Base-by-base conservation (phyloP, 2,329 filamentous ascomycete genomes). In the Talaromyces sp. region DNA sequence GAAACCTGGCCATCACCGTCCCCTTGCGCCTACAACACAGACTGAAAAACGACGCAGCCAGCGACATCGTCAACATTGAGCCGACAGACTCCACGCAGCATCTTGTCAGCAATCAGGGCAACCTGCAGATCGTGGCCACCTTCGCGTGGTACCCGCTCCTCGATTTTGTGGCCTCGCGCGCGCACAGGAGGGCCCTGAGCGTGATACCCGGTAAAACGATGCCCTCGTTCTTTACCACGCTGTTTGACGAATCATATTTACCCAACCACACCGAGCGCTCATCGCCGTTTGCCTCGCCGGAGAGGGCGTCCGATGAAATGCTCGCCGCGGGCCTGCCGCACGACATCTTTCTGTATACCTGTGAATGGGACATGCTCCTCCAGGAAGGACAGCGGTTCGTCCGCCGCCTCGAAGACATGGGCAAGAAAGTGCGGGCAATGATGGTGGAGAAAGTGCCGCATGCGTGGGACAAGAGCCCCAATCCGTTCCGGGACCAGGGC, bases 291-390 rank as follows among this genome's bases (percentile, higher is more conserved):
- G 82, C 86, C 1, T 83, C 80, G 7, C 86, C 86, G 0, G 83
- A 83, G 35, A 80, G 83, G 9, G 85, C 86, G 1, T 77, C 82
- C 0, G 78, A 81, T 21, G 72, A 79, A 31, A 80, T 85, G 69
- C 78, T 88, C n/a, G 69, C 72, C 31, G 79, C 80, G 23, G 79
- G 78, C 1, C 71, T 88, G 1, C 86, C 86, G 0, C 76, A 82
- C n/a, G 82, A 87, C 63, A 82, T 88, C 54, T 84, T 86, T 63
- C 73, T 88, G 67, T 85, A 84, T 69, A 83, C 84, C 48, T 88
- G 86, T 70, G 86, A 88, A 70, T 88, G 83, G 83, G 86, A 88
- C 69, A 88, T 88, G 85, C 75, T 88, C 14, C 77, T 87, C n/a
- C 80, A 81, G 14, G 86, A 88, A 70, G 86, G 84, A 5, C 75